These are phyloP conservation scores for Apiospora saccharicola DNA, from an alignment of 2,329 filamentous ascomycete species.

Conservation along the genomic window DNA sequence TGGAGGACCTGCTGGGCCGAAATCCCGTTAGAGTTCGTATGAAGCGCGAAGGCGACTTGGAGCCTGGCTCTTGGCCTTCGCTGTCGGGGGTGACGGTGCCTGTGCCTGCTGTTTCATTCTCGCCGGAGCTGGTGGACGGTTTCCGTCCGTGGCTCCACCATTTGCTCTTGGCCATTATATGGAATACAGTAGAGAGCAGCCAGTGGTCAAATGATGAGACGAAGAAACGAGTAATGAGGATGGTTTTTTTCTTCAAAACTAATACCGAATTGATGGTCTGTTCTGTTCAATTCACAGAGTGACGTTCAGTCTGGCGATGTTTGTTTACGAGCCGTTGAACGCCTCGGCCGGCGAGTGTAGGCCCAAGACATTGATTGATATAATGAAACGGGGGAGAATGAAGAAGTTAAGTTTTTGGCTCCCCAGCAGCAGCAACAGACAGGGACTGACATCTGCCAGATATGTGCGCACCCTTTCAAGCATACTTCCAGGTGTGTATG, in stretches of 20 bases:
- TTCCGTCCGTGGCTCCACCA: conserved; percentile 36
- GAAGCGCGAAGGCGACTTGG: conserved; percentile 34
- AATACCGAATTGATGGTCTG: not conserved
- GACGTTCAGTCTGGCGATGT: not conserved
- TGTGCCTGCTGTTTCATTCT: conserved; percentile 32
- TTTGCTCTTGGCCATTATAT: conserved; percentile 28
- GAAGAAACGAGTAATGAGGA: not conserved
- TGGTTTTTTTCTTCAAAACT: not conserved
- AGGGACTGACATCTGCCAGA: conserved; percentile 14
- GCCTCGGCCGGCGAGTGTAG: conserved; percentile 3
- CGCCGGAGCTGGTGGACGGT: conserved; percentile 34
- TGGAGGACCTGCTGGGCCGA: conserved; percentile 30
- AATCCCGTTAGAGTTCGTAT: conserved; percentile 32
- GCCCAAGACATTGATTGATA: conserved; percentile 14
- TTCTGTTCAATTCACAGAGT: not conserved
- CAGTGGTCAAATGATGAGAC: not conserved
- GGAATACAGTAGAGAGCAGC: not conserved
- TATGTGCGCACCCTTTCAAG: not conserved
- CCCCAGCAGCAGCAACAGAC: not conserved
- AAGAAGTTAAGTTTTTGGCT: not conserved
- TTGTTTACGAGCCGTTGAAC: not conserved
- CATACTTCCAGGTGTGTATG: conserved; percentile 5
- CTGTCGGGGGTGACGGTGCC: conserved; percentile 35
- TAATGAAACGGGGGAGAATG: not conserved
- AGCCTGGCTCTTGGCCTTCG: conserved; percentile 30